A percentile compares a stretch with the other conserved stretches of the same genome.
Conservation (phyloP, 108 stramenopile species). For the Nitzschia sp. region DNA sequence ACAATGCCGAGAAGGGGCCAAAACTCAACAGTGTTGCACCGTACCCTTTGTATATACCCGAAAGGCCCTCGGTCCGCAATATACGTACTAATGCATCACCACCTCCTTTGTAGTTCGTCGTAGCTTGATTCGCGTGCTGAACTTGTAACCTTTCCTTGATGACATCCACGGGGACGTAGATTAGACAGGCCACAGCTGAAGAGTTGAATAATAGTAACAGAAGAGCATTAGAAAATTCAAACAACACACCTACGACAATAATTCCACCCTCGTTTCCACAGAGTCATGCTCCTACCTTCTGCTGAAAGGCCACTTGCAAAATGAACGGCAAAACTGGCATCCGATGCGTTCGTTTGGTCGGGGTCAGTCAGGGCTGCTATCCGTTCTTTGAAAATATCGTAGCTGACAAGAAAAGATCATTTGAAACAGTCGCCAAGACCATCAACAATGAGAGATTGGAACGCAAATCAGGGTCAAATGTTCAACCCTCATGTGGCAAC, state of each 20-base stretch:
- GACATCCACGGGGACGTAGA: slow-evolving; percentile 98
- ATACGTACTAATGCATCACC: slow-evolving; percentile 81
- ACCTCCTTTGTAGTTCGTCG: slow-evolving; percentile 65
- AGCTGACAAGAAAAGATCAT: slow-evolving; percentile 7
- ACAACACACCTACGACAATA: too few relatives aligned
- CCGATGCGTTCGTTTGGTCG: background rate
- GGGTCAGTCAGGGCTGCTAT: slow-evolving; percentile 19
- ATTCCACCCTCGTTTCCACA: too few relatives aligned
- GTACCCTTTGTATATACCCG: slow-evolving; percentile 93
- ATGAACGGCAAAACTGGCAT: slow-evolving; percentile 57
- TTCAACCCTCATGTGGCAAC: background rate
- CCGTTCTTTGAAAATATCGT: slow-evolving; percentile 70
- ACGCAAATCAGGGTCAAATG: background rate
- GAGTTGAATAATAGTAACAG: too few relatives aligned
- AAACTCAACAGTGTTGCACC: slow-evolving; percentile 91
- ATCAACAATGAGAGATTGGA: too few relatives aligned
- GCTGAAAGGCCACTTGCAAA: slow-evolving; percentile 79
- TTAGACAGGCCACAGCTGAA: slow-evolving; percentile 78
- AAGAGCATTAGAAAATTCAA: too few relatives aligned
- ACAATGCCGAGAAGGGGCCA: slow-evolving; percentile 44
- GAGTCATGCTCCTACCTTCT: slow-evolving; percentile 37
- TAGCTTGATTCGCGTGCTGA: slow-evolving; percentile 41
- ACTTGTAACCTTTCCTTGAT: slow-evolving; percentile 97
- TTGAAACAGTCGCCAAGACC: too few relatives aligned
- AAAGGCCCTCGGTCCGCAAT: slow-evolving; percentile 69